A percentile compares a stretch with the other conserved stretches of the same genome.
Evolutionary conservation across 257 asterid genomes (phyloP).

Genomic region (Petunia secreta): DNA sequence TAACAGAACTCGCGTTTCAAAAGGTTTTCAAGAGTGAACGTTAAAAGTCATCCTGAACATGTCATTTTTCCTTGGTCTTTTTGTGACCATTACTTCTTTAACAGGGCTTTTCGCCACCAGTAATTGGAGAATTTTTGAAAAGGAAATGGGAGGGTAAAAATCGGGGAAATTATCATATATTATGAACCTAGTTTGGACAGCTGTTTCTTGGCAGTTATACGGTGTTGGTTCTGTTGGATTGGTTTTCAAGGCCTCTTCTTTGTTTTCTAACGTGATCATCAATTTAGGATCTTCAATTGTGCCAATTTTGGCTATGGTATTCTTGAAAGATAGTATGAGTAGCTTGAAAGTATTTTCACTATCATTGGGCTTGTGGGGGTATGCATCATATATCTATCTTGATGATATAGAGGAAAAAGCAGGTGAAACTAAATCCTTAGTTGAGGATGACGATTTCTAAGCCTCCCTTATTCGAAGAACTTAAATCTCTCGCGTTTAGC

Average conservation of each 20-base stretch:
- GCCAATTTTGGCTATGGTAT: constrained; percentile 42
- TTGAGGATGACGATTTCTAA: background rate
- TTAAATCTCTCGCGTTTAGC: too few species aligned
- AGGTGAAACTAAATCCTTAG: background rate
- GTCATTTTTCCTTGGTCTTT: constrained; percentile 38
- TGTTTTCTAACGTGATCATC: constrained; percentile 50
- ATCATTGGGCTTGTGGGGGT: constrained; percentile 47
- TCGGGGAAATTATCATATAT: constrained; percentile 37
- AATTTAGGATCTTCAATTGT: constrained; percentile 43
- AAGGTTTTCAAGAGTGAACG: constrained; percentile 39
- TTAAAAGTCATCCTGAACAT: constrained; percentile 34
- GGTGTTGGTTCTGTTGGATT: constrained; percentile 43
- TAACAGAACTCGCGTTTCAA: constrained; percentile 37
- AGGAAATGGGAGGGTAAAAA: constrained; percentile 43
- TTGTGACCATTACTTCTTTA: constrained; percentile 28
- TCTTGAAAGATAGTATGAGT: constrained; percentile 50
- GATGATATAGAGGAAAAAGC: constrained; percentile 21
- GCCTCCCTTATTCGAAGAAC: background rate
- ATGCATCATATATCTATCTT: constrained; percentile 42
- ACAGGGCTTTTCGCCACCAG: constrained; percentile 33
- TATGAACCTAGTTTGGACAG: constrained; percentile 28
- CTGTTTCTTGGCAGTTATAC: constrained; percentile 48
- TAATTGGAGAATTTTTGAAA: constrained; percentile 34
- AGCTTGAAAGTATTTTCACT: constrained; percentile 42
- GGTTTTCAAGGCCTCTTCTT: constrained; percentile 45